A percentile compares a stretch with the other conserved stretches of the same genome.
phyloP scores from a whole-genome alignment of 139 green algal genomes.

The Tetradesmus obliquus region DNA sequence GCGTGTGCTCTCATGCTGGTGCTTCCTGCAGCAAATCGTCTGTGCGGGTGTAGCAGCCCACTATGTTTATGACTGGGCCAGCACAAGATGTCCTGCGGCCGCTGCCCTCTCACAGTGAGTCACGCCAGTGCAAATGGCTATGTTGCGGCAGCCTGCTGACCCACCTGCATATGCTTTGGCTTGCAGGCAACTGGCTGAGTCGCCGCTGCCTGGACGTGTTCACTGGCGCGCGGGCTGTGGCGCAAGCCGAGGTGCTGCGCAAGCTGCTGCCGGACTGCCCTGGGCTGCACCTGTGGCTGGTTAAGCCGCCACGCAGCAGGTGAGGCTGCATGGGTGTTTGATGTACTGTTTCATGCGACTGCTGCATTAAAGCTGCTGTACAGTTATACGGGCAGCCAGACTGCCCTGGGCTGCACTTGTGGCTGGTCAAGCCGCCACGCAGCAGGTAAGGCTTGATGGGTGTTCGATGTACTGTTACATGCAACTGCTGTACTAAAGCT shows the following conservation, averaged over 20 bases:
- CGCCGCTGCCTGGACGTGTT: not conserved
- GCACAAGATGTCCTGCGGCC: too few species aligned
- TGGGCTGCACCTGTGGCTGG: slow-evolving; percentile 30
- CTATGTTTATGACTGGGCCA: too few species aligned
- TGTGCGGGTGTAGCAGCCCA: too few species aligned
- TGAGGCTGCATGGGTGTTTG: not conserved
- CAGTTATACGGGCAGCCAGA: too few species aligned
- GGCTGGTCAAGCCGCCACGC: not conserved
- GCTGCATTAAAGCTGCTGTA: not conserved
- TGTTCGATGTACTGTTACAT: too few species aligned
- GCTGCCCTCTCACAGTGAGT: too few species aligned
- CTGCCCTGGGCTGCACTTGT: too few species aligned
- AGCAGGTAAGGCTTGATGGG: not conserved
- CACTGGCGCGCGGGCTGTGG: not conserved
- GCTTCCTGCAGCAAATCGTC: too few species aligned
- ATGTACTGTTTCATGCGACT: too few species aligned
- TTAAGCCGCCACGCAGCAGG: slow-evolving; percentile 26
- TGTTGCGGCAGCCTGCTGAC: not conserved
- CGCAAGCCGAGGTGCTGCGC: not conserved
- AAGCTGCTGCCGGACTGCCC: not conserved
- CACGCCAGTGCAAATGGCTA: too few species aligned
- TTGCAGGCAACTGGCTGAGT: slow-evolving; percentile 24
- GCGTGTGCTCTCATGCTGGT: too few species aligned
- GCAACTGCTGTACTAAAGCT: too few species aligned
- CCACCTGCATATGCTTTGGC: not conserved